phyloP scores from a whole-genome alignment of 2,329 filamentous ascomycete species.

The Trichoderma breve region DNA sequence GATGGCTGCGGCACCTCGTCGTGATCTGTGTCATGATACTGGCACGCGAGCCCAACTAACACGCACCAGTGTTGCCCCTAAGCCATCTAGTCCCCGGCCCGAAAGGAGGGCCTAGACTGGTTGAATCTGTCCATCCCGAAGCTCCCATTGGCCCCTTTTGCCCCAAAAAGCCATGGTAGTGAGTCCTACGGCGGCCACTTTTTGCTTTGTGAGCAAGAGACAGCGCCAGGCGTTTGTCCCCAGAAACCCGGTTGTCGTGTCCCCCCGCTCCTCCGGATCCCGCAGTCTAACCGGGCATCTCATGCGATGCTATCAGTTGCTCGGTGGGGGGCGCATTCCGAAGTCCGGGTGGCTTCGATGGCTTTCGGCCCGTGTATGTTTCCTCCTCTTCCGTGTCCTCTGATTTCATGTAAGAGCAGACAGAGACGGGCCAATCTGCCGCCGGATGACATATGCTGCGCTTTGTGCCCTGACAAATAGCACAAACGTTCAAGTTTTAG shows the following conservation, averaged over 20 bases:
- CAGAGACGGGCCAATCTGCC: background rate
- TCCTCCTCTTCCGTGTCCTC: background rate
- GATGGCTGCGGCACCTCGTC: background rate
- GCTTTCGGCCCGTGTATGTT: background rate
- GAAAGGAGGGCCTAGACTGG: background rate
- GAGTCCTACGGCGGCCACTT: background rate
- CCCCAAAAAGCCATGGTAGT: background rate
- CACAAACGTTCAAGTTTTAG: background rate
- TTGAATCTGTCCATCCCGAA: background rate
- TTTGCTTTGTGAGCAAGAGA: background rate
- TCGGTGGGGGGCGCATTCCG: background rate
- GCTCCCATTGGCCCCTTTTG: background rate
- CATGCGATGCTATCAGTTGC: background rate
- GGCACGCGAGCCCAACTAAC: background rate
- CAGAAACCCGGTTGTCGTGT: slow-evolving; percentile 14
- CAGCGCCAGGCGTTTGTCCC: background rate
- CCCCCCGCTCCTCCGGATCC: slow-evolving; percentile 1
- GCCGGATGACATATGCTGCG: background rate
- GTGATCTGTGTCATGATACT: background rate
- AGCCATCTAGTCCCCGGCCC: background rate
- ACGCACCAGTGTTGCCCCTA: background rate
- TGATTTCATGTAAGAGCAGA: background rate
- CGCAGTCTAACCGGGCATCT: background rate
- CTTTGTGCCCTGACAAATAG: background rate
- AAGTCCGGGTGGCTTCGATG: background rate